These are phyloP conservation scores for Clarireedia homoeocarpa DNA, from an alignment of 2,329 filamentous ascomycete species.

Conservation along the genomic window DNA sequence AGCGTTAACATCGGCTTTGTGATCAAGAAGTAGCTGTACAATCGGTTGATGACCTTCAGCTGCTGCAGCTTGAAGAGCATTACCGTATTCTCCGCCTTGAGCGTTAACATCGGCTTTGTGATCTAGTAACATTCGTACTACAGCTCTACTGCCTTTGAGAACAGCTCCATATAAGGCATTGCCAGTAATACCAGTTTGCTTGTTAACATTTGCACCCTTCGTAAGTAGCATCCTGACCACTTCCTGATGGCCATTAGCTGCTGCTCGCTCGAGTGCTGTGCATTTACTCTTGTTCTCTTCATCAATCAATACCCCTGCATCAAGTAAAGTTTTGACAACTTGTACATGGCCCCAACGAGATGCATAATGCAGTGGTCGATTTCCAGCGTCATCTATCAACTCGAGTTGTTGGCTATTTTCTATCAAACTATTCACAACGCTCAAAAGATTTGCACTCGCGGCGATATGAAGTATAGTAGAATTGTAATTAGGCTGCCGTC, in stretches of 20 bases:
- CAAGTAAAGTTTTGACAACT: slow-evolving; percentile 13
- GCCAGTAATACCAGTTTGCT: slow-evolving; percentile 8
- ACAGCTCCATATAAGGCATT: slow-evolving; percentile 17
- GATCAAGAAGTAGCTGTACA: too few species aligned
- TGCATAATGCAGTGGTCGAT: slow-evolving; percentile 13
- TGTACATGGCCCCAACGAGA: slow-evolving; percentile 8
- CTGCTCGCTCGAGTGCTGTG: slow-evolving; percentile 12
- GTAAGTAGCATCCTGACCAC: slow-evolving; percentile 28
- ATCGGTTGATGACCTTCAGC: too few species aligned
- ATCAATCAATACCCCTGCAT: slow-evolving; percentile 11
- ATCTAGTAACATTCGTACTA: slow-evolving; percentile 8
- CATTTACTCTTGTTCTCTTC: slow-evolving; percentile 5
- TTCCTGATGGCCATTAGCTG: slow-evolving; percentile 17
- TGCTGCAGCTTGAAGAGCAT: too few species aligned
- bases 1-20: too few species aligned
- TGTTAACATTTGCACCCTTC: slow-evolving; percentile 22
- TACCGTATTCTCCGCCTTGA: too few species aligned
- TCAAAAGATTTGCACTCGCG: slow-evolving; percentile 6
- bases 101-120: too few species aligned
- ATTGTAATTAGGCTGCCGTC: slow-evolving; percentile 1
- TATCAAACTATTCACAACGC: slow-evolving; percentile 9
- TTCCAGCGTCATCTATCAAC: slow-evolving; percentile 9
- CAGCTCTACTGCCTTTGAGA: slow-evolving; percentile 1
- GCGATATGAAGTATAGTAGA: slow-evolving; percentile 12
- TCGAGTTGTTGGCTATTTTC: slow-evolving; percentile 3